Evolutionary conservation across 2,329 filamentous ascomycete genomes (phyloP), one percentile per base, ranked within the genome.

Genomic region (Venturia effusa): DNA sequence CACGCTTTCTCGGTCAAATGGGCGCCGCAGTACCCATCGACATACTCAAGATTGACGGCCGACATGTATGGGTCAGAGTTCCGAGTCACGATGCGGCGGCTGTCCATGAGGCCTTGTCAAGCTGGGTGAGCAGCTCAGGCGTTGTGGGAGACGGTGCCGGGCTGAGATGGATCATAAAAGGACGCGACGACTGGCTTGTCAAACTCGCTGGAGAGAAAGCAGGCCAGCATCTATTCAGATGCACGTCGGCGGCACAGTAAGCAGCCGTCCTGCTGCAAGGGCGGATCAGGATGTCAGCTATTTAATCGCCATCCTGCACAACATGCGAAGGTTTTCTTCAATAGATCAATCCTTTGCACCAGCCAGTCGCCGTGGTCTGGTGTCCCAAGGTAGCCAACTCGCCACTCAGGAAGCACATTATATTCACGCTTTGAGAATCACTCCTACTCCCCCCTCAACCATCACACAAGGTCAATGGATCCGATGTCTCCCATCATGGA

Each of bases 21-120:
- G 90, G 90, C 13, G 76, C 80, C 1, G 84, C 84, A 13, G 85
- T 92, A 3, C 77, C 86, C 0, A 71, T 92, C 64, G 90, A 93
- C 70, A 84, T 92, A 24, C 79, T 93, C 40, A 84, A 86, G 68
- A 76, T 86, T 0, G 75, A 83, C 3, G 79, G 76, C 1, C 69
- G 70, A 6, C 78, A 84, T 59, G 83, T 83, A 64, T 90, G 87
- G 86, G 72, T 91, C 61, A 79, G 88, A 22, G 72, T 90, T 10
- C 86, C 87, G 5, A 76, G 80, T 5, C 79, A 81, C 64, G 86
- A 90, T 68, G 74, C 86, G 8, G 78, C 76, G 1, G 78, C 81
- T 0, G 83, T 91, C 63, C 77, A 85, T 0, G 87, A 84, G 0
- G 88, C 86, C 2, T 75, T 89, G 17, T 84, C 86, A 3, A 85